phyloP scores from a whole-genome alignment of 345 rosid genomes.

The Diplotaxis tenuifolia region DNA sequence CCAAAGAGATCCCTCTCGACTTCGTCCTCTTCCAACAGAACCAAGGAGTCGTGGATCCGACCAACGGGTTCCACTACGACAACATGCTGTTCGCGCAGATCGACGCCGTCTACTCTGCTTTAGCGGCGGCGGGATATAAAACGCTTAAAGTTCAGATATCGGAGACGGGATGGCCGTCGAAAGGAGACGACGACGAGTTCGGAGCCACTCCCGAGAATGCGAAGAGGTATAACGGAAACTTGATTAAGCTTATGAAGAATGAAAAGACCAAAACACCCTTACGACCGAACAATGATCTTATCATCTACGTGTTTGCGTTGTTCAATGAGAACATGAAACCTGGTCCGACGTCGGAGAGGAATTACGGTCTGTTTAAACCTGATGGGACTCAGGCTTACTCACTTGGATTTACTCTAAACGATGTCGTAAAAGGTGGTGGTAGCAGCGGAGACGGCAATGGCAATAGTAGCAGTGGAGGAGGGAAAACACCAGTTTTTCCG shows the following conservation, averaged over 20 bases:
- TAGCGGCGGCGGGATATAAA: constrained; percentile 62
- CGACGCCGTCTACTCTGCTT: constrained; percentile 78
- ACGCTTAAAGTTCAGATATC: constrained; percentile 67
- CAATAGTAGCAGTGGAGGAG: constrained; percentile 5
- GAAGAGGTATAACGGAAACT: constrained; percentile 76
- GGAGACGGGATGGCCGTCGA: constrained; percentile 99
- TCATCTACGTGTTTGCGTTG: constrained; percentile 72
- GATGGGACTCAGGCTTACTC: constrained; percentile 74
- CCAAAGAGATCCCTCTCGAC: constrained; percentile 68
- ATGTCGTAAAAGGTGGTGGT: constrained; percentile 35
- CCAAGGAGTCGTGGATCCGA: constrained; percentile 67
- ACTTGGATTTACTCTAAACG: constrained; percentile 38
- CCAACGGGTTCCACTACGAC: constrained; percentile 64
- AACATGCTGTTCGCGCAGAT: constrained; percentile 95
- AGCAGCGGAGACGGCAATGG: background rate
- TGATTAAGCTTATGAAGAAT: constrained; percentile 54
- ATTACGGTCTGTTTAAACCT: constrained; percentile 88
- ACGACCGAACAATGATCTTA: constrained; percentile 59
- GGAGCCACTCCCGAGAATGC: constrained; percentile 89
- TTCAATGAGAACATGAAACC: constrained; percentile 97
- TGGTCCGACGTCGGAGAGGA: constrained; percentile 93
- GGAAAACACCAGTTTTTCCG: constrained; percentile 16
- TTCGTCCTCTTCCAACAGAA: constrained; percentile 77
- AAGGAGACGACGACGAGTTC: constrained; percentile 76
- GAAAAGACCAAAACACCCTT: constrained; percentile 78